Base-by-base conservation (phyloP, 495 filamentous ascomycete species). In the Aspergillus diversus region DNA sequence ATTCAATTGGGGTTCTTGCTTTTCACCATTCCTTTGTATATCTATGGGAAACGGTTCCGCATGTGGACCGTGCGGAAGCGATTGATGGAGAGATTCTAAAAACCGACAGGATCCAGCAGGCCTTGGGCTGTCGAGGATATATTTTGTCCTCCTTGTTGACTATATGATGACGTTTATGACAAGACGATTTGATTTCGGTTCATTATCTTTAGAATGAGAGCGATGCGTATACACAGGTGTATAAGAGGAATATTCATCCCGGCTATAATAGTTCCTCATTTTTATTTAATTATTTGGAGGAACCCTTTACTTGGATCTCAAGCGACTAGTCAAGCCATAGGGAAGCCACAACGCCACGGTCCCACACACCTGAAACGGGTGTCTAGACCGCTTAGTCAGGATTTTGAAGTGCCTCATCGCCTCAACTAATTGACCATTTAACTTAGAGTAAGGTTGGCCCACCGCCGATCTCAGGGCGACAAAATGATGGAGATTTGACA, bases 51-150 rank as follows among this genome's bases (percentile, higher is more conserved):
- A 81, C 82, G 93, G 53, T 86, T 90, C 35, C 83, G 95, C n/a
- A 96, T 97, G 92, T 97, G 94, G 93, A 97, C 95, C 0, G 91
- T 92, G 33, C 80, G 92, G 52, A 91, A 84, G 83, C 92, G 89
- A 63, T 76, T 96, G 59, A 94, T 97, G 92, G 93, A 96, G 80
- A 90, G 85, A 64, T 94, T 94, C 60, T 95, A 65, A 76, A 7
- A 15, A 43, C 5, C 39, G 21, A 27, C 21, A 27, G 21, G 2
- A 27, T 27, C 21, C 21, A 27, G 21, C 21, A 27, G 21, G 21
- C 21, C 21, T 2, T 27, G 21, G 21, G 21, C 21, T 27, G 21
- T 27, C 21, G 21, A 27, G 21, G 21, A 27, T 1, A 27, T 27
- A 27, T 27, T 2, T 43, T 15, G 4, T 43, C n/a, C n/a, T 12